A percentile compares a stretch with the other conserved stretches of the same genome.
phyloP scores from a whole-genome alignment of 2,329 filamentous ascomycete genomes.

The Pseudocercospora cruenta region DNA sequence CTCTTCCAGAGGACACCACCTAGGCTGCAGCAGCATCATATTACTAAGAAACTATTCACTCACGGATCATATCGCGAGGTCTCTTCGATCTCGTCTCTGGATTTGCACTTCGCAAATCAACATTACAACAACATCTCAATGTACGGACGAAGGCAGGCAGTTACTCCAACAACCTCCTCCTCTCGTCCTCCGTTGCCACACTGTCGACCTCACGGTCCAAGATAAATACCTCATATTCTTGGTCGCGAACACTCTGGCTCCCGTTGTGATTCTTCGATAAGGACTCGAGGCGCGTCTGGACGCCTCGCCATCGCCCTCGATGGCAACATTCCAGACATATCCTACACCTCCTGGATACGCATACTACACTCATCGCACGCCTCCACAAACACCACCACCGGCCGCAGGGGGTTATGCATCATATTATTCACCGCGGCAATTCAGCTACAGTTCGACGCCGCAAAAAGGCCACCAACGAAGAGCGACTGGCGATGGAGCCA shows the following conservation, averaged over 20 bases:
- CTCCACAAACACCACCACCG: slow-evolving; percentile 55
- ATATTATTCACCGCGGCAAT: slow-evolving; percentile 60
- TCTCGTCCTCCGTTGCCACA: slow-evolving; percentile 36
- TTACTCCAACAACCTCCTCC: slow-evolving; percentile 32
- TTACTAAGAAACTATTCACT: slow-evolving; percentile 15
- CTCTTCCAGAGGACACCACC: slow-evolving; percentile 17
- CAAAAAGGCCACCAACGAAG: slow-evolving; percentile 58
- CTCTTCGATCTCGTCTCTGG: slow-evolving; percentile 18
- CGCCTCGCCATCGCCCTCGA: slow-evolving; percentile 37
- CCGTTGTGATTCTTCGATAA: slow-evolving; percentile 24
- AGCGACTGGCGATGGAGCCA: slow-evolving; percentile 55
- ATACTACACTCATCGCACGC: slow-evolving; percentile 53
- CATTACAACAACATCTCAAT: slow-evolving; percentile 30
- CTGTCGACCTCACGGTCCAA: slow-evolving; percentile 34
- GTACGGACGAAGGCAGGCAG: slow-evolving; percentile 33
- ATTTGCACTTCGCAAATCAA: slow-evolving; percentile 20
- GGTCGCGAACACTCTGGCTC: slow-evolving; percentile 4
- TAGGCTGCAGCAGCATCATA: slow-evolving; percentile 11
- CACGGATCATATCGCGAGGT: slow-evolving; percentile 16
- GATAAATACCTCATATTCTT: slow-evolving; percentile 22
- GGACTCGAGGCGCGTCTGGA: slow-evolving; percentile 40
- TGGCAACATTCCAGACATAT: slow-evolving; percentile 42
- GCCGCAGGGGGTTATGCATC: slow-evolving; percentile 39
- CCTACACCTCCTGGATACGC: slow-evolving; percentile 52
- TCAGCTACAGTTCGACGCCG: slow-evolving; percentile 53